Percentiles rank a stretch among this genome's conserved stretches.
phyloP scores from a whole-genome alignment of 257 asterid genomes.

The Solanum ahanhuiri region DNA sequence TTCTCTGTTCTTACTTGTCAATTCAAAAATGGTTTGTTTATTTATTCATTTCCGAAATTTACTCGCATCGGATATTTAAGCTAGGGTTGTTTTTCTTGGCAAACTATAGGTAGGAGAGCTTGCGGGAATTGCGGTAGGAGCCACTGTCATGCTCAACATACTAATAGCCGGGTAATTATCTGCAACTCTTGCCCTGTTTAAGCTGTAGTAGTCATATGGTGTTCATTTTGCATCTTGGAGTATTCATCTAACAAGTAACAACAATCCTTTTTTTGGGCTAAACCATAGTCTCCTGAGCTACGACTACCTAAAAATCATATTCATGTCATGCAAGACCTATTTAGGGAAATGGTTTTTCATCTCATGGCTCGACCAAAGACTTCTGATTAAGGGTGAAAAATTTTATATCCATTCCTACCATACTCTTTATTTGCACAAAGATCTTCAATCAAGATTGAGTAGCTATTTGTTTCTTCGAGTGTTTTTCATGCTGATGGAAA shows the following conservation, averaged over 20 bases:
- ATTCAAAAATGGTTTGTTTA: neutral
- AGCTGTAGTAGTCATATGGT: neutral
- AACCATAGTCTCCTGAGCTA: neutral
- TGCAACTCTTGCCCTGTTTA: neutral
- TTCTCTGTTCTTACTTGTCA: neutral
- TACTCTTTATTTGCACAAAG: neutral
- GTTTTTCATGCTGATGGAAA: neutral
- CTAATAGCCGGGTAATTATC: slow-evolving; percentile 67
- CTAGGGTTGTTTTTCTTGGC: neutral
- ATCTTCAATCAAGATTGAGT: neutral
- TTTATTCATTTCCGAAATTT: neutral
- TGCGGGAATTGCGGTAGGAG: slow-evolving; percentile 90
- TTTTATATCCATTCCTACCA: neutral
- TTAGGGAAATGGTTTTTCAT: neutral
- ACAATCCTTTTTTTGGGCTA: neutral
- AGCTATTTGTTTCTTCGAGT: neutral
- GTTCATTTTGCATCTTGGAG: neutral
- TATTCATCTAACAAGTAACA: neutral
- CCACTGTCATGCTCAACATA: slow-evolving; percentile 79
- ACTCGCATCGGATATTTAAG: neutral
- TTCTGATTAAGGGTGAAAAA: neutral
- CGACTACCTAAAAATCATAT: neutral
- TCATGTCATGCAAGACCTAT: neutral
- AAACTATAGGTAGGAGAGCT: slow-evolving; percentile 70
- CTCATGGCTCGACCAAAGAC: neutral